Evolutionary conservation across 495 filamentous ascomycete species (phyloP).

Genomic region (Penicillium mononematosum): DNA sequence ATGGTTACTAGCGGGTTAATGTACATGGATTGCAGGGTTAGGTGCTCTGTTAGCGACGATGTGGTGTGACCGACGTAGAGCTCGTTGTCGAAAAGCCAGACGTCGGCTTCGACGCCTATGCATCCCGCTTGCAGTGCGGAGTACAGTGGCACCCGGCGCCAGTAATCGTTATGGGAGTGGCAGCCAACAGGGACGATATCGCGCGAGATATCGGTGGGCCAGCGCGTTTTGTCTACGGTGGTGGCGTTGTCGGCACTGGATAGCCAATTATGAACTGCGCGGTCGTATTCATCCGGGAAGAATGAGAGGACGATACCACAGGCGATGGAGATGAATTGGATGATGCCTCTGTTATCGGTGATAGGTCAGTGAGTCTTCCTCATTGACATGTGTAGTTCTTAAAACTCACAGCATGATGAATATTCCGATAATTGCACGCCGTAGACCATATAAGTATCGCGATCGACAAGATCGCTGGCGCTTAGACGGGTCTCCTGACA

Average conservation of each 20-base stretch:
- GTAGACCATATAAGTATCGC: conserved; percentile 20
- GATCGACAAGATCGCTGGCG: conserved; percentile 14
- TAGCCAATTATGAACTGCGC: conserved; percentile 44
- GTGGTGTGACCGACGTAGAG: conserved; percentile 59
- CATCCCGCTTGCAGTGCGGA: conserved; percentile 66
- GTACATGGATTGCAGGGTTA: conserved; percentile 56
- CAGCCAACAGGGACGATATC: conserved; percentile 68
- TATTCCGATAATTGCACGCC: conserved; percentile 24
- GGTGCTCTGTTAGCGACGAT: conserved; percentile 44
- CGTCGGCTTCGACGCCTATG: conserved; percentile 76
- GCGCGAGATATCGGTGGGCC: conserved; percentile 73
- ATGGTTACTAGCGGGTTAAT: conserved; percentile 53
- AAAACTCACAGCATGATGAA: conserved; percentile 44
- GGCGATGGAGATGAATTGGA: conserved; percentile 51
- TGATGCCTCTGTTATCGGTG: conserved; percentile 36
- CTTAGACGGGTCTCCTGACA: conserved; percentile 13
- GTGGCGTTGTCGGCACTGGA: conserved; percentile 45
- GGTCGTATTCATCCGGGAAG: conserved; percentile 58
- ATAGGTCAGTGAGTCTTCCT: neutral
- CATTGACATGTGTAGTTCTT: neutral
- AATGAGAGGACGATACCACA: conserved; percentile 51
- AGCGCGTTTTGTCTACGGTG: conserved; percentile 52
- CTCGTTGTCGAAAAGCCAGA: conserved; percentile 75
- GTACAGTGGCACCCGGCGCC: conserved; percentile 68
- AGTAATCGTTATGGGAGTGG: conserved; percentile 89